phyloP scores from a whole-genome alignment of 2,329 filamentous ascomycete genomes.

The Botrytis byssoidea region DNA sequence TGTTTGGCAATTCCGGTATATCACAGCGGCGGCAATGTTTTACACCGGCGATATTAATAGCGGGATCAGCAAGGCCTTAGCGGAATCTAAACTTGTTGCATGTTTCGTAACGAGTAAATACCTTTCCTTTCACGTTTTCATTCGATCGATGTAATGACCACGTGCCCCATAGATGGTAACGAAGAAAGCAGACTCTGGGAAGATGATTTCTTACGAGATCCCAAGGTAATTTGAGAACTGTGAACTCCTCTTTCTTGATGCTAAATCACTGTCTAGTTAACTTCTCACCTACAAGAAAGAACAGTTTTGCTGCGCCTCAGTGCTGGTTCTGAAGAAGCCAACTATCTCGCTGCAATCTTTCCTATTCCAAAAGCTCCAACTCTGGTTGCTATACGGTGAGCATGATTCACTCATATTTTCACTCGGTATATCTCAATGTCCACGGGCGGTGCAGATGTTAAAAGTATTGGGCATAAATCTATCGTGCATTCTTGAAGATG shows the following conservation, averaged over 20 bases:
- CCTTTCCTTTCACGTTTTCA: not conserved
- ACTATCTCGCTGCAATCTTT: conserved; percentile 78
- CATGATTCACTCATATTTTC: not conserved
- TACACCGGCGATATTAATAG: conserved; percentile 76
- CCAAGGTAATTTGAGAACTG: conserved; percentile 48
- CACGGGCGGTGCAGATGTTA: not conserved
- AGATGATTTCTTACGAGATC: conserved; percentile 60
- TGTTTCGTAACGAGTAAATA: conserved; percentile 75
- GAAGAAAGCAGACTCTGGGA: conserved; percentile 73
- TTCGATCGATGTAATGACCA: not conserved
- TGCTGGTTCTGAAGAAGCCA: conserved; percentile 75
- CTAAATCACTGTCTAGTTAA: conserved; percentile 46
- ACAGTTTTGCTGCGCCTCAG: conserved; percentile 69
- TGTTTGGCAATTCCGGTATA: not conserved
- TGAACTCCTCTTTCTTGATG: not conserved
- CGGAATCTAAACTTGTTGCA: conserved; percentile 72
- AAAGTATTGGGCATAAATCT: not conserved
- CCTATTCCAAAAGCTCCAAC: conserved; percentile 77
- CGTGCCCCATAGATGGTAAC: conserved; percentile 58
- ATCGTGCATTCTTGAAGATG: not conserved
- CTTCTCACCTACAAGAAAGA: conserved; percentile 55
- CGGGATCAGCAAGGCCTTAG: conserved; percentile 74
- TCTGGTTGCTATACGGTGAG: conserved; percentile 72
- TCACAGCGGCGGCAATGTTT: conserved; percentile 59
- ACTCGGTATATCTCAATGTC: not conserved